Base-by-base conservation (phyloP, 2,329 filamentous ascomycete genomes). In the Stagonosporopsis vannaccii region DNA sequence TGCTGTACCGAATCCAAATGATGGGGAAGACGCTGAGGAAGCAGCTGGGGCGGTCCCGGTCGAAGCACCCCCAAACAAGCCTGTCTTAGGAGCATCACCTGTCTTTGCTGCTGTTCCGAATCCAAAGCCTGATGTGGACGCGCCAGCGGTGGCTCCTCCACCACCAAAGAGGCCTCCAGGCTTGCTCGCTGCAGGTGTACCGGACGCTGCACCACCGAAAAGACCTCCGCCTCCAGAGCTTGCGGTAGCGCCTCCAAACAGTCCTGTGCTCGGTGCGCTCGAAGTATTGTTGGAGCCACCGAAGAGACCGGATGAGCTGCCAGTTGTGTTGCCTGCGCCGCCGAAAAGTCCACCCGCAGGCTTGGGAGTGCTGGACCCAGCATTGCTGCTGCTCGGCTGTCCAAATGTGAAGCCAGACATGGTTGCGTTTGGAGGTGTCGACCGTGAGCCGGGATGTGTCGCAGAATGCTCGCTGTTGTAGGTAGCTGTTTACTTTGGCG, bases 331-430 rank as follows among this genome's bases (percentile, higher is more conserved):
- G 46, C 43, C 44, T 35, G 60, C 56, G 36, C 62, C 62, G 43
- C 62, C 67, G 43, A 76, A 75, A 50, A 76, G 68, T 39, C 42
- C 42, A 6, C 53, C 37, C 12, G 72, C 61, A 26, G 72, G 58
- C 54, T 71, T 70, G 1, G 72, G 64, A 30, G 70, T 67, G 56
- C 57, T 67, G 42, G 63, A 56, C 46, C 58, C 55, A 40, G 46
- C 57, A 41, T 55, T 61, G 51, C 46, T 58, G 54, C 53, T 46
- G 48, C 47, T 44, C 32, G 53, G 42, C 53, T 46, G 28, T 51
- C 77, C 77, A 47, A 78, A 82, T 19, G 57, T 71, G 56, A 72
- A 73, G 23, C 61, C 60, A 36, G 69, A 58, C 68, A 71, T 73
- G 44, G 57, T 61, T 45, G 61, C 41, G 60, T 52, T 59, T 36